Evolutionary conservation across 345 rosid genomes (phyloP).

Genomic region (Tarenaya hassleriana): DNA sequence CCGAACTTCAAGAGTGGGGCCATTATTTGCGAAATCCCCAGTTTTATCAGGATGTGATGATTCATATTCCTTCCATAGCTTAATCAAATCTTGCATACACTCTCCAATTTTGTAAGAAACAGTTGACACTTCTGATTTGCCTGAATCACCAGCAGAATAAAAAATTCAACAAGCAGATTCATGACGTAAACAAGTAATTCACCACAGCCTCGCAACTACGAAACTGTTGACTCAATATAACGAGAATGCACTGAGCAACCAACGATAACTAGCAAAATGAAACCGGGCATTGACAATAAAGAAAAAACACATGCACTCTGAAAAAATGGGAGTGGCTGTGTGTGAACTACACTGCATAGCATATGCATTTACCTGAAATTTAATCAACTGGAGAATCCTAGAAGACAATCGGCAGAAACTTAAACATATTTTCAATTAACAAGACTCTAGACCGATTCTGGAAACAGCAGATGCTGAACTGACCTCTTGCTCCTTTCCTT

Average conservation of each 20-base stretch:
- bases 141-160: conserved; percentile 44
- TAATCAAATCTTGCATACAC: conserved; percentile 97
- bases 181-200: too few relatives aligned
- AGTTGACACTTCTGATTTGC: conserved; percentile 77
- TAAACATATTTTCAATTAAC: too few relatives aligned
- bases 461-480: not conserved
- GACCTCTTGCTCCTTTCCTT: not conserved
- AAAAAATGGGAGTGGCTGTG: too few relatives aligned
- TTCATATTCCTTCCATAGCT: conserved; percentile 85
- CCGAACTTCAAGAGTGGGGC: conserved; percentile 93
- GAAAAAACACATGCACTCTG: too few relatives aligned
- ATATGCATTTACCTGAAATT: too few relatives aligned
- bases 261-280: too few relatives aligned
- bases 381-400: too few relatives aligned
- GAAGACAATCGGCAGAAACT: too few relatives aligned
- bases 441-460: too few relatives aligned
- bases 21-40: conserved; percentile 53
- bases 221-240: not conserved
- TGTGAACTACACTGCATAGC: too few relatives aligned
- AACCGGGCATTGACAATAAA: too few relatives aligned
- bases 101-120: conserved; percentile 97
- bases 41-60: conserved; percentile 63
- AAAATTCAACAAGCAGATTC: conserved; percentile 8
- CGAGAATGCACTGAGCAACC: too few relatives aligned
- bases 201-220: conserved; percentile 10